Base-by-base conservation (phyloP, 1,284 basidiomycete genomes). In the Gomphus bonarii region DNA sequence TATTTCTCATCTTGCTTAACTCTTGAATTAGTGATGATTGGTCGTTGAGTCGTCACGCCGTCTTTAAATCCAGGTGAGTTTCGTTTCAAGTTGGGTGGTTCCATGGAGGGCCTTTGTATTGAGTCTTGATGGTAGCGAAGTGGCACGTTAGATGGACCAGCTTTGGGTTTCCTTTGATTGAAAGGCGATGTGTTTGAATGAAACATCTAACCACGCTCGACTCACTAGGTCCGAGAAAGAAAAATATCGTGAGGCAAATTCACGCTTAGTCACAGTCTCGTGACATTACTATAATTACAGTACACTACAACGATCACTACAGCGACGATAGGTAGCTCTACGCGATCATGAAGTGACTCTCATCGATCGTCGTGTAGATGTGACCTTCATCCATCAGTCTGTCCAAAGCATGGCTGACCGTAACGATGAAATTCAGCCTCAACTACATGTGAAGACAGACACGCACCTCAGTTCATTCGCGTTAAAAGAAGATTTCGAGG, bases 1-100 rank as follows among this genome's bases (percentile, higher is more conserved):
- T 82, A 80, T 60, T 81, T 79, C 62, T 88, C 85, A 68, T 84
- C 84, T 67, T 84, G 79, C 63, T 83, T 85, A n/a, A 89, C 72
- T 46, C 87, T 75, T 0, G 86, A 83, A 65, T 89, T 90, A 16
- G 85, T 85, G 14, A 79, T 83, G 61, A 88, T 87, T 7, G 82
- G 85, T 20, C 86, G 72, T 35, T 74, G 69, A 14, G 73, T 67
- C 16, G 46, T 9, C 31, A 48, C 42, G 22, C 20, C 46, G 6
- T 48, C 52, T 40, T 49, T 47, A 14, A 38, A 35, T 36, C 44
- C 47, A 42, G 54, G 3, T 30, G 38, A 30, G 25, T 35, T 46
- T 47, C 57, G 40, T 36, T 55, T 44, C 56, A 62, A 72, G 73
- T 57, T 69, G 71, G 61, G 78, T 73, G 52, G 76, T 64, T 42